Conservation (phyloP, 225 moss, liverwort and hornwort species). For the Pleurozium schreberi region DNA sequence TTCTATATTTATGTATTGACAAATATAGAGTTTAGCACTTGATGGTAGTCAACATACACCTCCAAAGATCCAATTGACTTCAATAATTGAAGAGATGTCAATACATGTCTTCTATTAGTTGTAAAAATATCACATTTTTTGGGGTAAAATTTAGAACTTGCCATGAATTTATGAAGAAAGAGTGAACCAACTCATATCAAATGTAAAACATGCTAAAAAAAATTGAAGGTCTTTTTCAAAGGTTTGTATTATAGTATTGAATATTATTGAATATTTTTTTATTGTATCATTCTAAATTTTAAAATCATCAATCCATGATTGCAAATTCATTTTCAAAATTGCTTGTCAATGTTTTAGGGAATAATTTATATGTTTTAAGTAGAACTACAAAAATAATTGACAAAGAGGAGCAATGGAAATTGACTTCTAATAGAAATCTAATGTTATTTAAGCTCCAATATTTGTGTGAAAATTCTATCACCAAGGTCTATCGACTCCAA, state of each 20-base stretch:
- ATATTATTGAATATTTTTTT: neutral
- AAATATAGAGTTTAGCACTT: neutral
- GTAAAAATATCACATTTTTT: neutral
- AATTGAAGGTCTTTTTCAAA: neutral
- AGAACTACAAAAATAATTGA: neutral
- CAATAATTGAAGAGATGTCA: neutral
- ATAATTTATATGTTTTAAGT: too few species aligned
- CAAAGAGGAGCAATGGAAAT: neutral
- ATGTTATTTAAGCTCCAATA: neutral
- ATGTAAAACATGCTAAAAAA: neutral
- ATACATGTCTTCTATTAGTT: neutral
- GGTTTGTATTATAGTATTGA: neutral
- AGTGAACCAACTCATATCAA: neutral
- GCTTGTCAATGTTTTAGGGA: too few species aligned
- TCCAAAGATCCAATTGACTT: neutral
- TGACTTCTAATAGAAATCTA: too few species aligned
- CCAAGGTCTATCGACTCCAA: neutral
- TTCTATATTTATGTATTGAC: neutral
- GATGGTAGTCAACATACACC: neutral
- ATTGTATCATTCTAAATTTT: neutral
- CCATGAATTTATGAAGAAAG: neutral
- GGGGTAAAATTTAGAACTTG: neutral
- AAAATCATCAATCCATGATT: neutral
- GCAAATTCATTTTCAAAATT: too few species aligned
- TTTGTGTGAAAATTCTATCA: accelerated